Evolutionary conservation across 306 rosid species (phyloP).

Genomic region (Potentilla sterilis): DNA sequence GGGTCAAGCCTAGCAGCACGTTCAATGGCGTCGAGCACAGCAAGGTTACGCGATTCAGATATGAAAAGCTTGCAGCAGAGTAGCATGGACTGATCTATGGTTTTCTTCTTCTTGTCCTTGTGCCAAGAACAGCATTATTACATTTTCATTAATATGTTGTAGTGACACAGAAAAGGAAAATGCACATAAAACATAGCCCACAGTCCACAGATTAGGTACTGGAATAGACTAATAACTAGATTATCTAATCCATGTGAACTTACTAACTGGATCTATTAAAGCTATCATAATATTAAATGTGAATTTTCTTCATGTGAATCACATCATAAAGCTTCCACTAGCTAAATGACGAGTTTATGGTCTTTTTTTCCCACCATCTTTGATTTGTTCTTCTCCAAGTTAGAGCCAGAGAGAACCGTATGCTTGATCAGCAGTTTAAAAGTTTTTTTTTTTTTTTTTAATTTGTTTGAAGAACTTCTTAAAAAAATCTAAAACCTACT

Average conservation of each 20-base stretch:
- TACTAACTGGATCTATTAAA: not conserved
- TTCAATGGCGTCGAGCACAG: constrained; percentile 65
- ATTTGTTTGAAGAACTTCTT: not conserved
- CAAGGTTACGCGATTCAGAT: constrained; percentile 60
- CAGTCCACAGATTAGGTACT: constrained; percentile 1
- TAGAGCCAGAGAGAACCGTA: not conserved
- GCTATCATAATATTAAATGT: not conserved
- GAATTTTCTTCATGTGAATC: constrained; percentile 6
- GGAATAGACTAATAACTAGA: not conserved
- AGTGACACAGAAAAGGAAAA: not conserved
- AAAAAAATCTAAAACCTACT: not conserved
- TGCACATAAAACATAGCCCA: not conserved
- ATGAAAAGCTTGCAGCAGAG: constrained; percentile 70
- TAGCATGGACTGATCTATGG: constrained; percentile 45
- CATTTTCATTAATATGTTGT: not conserved
- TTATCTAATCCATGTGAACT: not conserved
- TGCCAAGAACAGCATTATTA: not conserved
- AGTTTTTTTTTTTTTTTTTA: not conserved
- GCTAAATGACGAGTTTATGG: not conserved
- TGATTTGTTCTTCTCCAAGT: not conserved
- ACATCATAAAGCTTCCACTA: constrained; percentile 6
- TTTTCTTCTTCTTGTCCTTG: constrained; percentile 66
- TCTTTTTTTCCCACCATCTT: too few species aligned
- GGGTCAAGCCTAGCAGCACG: constrained; percentile 50
- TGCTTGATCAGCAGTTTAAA: not conserved